Percentiles rank a stretch among this genome's conserved stretches.
Evolutionary conservation across 179 eudicot species (phyloP).

Genomic region (Beta lomatogona): DNA sequence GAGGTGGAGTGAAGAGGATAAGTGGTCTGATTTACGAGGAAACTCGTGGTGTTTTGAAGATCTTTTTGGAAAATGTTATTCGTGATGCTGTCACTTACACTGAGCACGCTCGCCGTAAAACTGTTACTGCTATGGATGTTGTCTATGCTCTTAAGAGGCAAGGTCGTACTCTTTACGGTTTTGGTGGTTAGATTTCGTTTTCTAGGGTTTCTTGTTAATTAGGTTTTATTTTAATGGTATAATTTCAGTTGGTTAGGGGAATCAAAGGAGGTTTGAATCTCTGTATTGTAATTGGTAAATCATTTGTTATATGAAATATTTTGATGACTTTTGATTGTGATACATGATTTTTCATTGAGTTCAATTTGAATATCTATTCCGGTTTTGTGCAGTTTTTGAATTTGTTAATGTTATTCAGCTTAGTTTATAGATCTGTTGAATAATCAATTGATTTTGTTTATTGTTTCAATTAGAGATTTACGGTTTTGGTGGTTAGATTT

Average conservation of each 20-base stretch:
- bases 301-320: background rate
- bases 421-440: too few relatives aligned
- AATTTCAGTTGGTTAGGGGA: too few relatives aligned
- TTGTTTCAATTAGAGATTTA: background rate
- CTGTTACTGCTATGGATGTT: conserved; percentile 31
- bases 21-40: conserved; percentile 34
- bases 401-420: too few relatives aligned
- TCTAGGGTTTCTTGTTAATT: background rate
- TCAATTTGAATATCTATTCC: too few relatives aligned
- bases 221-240: too few relatives aligned
- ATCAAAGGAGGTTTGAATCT: background rate
- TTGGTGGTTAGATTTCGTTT: conserved; percentile 24
- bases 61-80: conserved; percentile 31
- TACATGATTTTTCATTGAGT: too few relatives aligned
- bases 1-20: conserved; percentile 34
- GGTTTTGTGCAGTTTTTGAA: too few relatives aligned
- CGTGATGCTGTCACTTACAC: conserved; percentile 34
- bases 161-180: conserved; percentile 33
- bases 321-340: too few relatives aligned
- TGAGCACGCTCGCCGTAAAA: conserved; percentile 32
- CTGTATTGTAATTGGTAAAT: background rate
- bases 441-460: too few relatives aligned
- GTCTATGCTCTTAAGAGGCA: conserved; percentile 37
- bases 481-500: conserved; percentile 32
- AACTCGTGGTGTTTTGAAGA: conserved; percentile 32